Base-by-base conservation (phyloP, 805 yeast species). In the Yarrowia yakushimensis region DNA sequence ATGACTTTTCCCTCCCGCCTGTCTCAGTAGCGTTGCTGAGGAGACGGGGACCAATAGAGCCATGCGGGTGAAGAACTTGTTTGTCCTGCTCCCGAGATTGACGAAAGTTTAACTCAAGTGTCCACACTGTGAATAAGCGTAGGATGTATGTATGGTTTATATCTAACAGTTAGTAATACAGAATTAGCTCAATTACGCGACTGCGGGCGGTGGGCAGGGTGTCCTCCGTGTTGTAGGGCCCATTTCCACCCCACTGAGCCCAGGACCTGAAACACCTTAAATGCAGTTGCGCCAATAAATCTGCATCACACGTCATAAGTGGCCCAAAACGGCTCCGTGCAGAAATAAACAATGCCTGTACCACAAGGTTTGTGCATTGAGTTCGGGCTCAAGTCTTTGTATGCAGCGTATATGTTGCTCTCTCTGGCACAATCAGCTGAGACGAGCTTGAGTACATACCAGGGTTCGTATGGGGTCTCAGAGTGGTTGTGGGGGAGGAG, bases 381-480 rank as follows among this genome's bases (percentile, higher is more conserved):
- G 37, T 46, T 31, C n/a, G 23, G 17, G 39, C 20, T 22, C 37
- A 30, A 31, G 39, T 46, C 39, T 20, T 30, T 46, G 37, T 46
- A 30, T 46, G 54, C 54, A 46, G 13, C 54, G n/a, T n/a, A n/a
- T 17, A 22, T 31, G 20, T 46, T 46, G 54, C 54, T 46, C 39
- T 46, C 54, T 46, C 39, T 39, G 54, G 15, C 54, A 4, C n/a
- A 46, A 46, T 46, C 54, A 46, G 54, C 54, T 31, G 54, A 46
- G 54, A 46, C 31, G 39, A 46, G 39, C 54, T n/a, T n/a, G n/a
- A n/a, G n/a, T n/a, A n/a, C n/a, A n/a, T n/a, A n/a, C n/a, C n/a
- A 4, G 25, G 17, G 22, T 4, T 5, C 1, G 36, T 45, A 36
- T 28, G 52, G 52, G 52, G 52, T 4, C 15, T 4, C 23, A 36